phyloP scores from a whole-genome alignment of 192 early-diverging fungal species.

The Backusella sp. region DNA sequence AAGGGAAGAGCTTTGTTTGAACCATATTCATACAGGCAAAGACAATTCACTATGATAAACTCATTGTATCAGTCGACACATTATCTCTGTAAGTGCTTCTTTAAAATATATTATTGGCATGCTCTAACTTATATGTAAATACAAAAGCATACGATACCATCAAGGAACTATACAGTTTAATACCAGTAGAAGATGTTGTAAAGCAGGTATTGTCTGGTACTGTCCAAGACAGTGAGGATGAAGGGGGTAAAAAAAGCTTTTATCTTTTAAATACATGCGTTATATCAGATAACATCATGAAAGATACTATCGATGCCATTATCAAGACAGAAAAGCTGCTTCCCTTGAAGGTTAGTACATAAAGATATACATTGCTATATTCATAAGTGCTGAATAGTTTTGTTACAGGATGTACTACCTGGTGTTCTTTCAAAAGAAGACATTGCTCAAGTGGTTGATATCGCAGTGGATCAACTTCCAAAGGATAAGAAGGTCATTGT shows the following conservation, averaged over 20 bases:
- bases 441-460: neutral
- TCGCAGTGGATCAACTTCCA: neutral
- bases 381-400: neutral
- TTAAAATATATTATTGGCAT: no score
- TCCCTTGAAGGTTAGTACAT: neutral
- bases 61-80: neutral
- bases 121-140: neutral
- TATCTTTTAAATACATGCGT: neutral
- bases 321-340: neutral
- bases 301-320: neutral
- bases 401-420: neutral
- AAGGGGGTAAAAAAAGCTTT: neutral
- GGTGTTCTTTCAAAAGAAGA: neutral
- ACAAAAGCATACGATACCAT: neutral
- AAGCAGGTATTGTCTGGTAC: neutral
- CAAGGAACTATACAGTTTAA: neutral
- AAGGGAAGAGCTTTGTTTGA: neutral
- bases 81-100: neutral
- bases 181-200: neutral
- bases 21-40: neutral
- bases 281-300: neutral
- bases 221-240: no score
- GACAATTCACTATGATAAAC: neutral
- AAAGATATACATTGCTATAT: neutral
- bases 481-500: neutral